Percentiles rank a stretch among this genome's conserved stretches.
Evolutionary conservation across 2,329 filamentous ascomycete genomes (phyloP).

Genomic region (Apiospora aurea): DNA sequence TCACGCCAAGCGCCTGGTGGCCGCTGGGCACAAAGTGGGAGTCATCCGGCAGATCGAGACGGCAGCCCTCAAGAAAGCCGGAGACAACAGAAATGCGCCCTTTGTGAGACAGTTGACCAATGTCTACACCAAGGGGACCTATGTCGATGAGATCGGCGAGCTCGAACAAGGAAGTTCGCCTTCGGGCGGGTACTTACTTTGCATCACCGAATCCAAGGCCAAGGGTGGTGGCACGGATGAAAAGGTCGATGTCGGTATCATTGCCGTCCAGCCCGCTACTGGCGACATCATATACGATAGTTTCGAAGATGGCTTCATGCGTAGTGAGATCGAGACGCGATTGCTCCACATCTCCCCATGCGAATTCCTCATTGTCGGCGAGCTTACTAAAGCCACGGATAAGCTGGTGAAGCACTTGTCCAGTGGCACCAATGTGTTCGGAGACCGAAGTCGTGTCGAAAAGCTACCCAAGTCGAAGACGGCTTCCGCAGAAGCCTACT

Average conservation of each 20-base stretch:
- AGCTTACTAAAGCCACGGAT: constrained; percentile 88
- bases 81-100: constrained; percentile 91
- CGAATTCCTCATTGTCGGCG: constrained; percentile 91
- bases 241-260: constrained; percentile 87
- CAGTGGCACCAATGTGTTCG: constrained; percentile 89
- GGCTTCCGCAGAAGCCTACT: constrained; percentile 83
- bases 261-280: constrained; percentile 94
- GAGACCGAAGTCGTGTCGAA: constrained; percentile 88
- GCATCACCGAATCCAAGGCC: constrained; percentile 83
- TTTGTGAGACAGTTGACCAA: constrained; percentile 95
- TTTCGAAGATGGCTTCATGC: constrained; percentile 98
- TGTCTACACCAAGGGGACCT: constrained; percentile 97
- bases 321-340: constrained; percentile 94
- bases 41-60: constrained; percentile 95
- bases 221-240: constrained; percentile 87
- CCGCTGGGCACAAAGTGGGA: constrained; percentile 93
- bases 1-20: constrained; percentile 90
- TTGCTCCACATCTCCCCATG: constrained; percentile 94
- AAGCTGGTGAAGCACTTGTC: constrained; percentile 92
- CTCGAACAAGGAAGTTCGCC: constrained; percentile 65
- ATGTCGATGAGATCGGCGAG: constrained; percentile 91
- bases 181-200: constrained; percentile 86
- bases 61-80: constrained; percentile 91
- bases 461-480: constrained; percentile 78
- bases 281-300: constrained; percentile 95